Base-by-base conservation (phyloP, 2,329 filamentous ascomycete species). In the Aureobasidium musti region DNA sequence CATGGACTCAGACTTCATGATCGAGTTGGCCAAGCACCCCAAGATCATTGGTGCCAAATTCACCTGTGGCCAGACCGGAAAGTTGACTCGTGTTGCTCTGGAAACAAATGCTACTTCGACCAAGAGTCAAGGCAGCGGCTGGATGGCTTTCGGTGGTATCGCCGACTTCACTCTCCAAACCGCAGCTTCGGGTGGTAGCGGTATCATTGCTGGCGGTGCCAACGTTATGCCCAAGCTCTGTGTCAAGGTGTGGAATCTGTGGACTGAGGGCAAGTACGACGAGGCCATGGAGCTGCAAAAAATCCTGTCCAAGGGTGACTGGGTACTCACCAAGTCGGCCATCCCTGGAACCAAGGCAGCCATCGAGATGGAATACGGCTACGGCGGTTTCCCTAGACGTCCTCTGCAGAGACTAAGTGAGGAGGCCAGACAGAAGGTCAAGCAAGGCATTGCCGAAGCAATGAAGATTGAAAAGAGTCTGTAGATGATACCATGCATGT, bases 31-130 rank as follows among this genome's bases (percentile, higher is more conserved):
- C 79, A 87, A 88, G 70, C 96, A 96, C 79, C 69, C 69, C 59
- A 74, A 73, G 65, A 91, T 96, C 73, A 81, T 92, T 69, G 92
- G 92, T 69, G 93, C 91, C 65, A 96, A 96, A 78, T 96, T 96
- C 82, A 96, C 92, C 47, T 96, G 91, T 76, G 92, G 91, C 70
- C 95, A 91, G 82, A 95, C 91, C 0, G 92, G 92, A 70, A 96
- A 96, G 80, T 84, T 96, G 70, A 94, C 91, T 14, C 88, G 92
- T 37, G 91, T 96, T 5, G 91, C 91, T 7, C 79, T 84, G 17
- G 91, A 87, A 53, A 87, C 89, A 56, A 81, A 90, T 72, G 91
- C 91, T 67, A 86, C 87, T 77, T 92, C 89, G 0, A 87, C 89
- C 61, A 79, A 78, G 71, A 75, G 74, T 67, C 69, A 75, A 41